Base-by-base conservation (phyloP, 106 monocot species). In the Allium cepa region DNA sequence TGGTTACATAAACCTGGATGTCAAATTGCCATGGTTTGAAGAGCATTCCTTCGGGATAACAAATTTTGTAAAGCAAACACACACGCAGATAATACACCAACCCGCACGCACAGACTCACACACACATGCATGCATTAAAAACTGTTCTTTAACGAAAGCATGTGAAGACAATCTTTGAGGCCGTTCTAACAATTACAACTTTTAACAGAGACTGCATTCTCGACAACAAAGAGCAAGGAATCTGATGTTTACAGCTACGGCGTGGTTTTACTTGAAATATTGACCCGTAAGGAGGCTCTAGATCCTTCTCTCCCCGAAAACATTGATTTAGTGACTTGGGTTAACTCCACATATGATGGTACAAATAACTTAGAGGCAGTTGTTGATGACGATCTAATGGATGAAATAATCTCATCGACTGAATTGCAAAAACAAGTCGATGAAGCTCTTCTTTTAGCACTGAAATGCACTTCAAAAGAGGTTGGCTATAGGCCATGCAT, bases 181-280 rank as follows among this genome's bases (percentile, higher is more conserved):
- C 36, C 36, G 3, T 4, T 36, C 36, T 36, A 36, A 36, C 1
- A 36, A 5, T 8, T 53, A 8, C 65, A 18, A 13, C 27, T 22
- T 77, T 66, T 14, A 56, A 59, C 82, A 91, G 94, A 95, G 71
- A 73, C 79, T 46, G 88, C 88, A 75, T 95, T 85, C 71, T 79
- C 94, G 17, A 77, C 85, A 12, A 79, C 71, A 59, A 83, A 71
- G 59, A 95, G 72, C 73, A 78, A 68, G 47, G 85, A 88, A 72
- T 95, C 91, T 4, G 94, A 95, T 73, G 88, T 91, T 22, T 95
- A 95, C 58, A 95, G 94, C 77, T 95, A 88, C 13, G 94, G 91
- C 7, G 88, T 95, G 3, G 83, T 91, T 13, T 26, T 95, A 9
- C 85, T 95, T 8, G 94, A 95, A 72, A 77, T 88, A 49, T 62